These are phyloP conservation scores for Fusarium sp. DNA, from an alignment of 2,329 filamentous ascomycete genomes.

Conservation along the genomic window DNA sequence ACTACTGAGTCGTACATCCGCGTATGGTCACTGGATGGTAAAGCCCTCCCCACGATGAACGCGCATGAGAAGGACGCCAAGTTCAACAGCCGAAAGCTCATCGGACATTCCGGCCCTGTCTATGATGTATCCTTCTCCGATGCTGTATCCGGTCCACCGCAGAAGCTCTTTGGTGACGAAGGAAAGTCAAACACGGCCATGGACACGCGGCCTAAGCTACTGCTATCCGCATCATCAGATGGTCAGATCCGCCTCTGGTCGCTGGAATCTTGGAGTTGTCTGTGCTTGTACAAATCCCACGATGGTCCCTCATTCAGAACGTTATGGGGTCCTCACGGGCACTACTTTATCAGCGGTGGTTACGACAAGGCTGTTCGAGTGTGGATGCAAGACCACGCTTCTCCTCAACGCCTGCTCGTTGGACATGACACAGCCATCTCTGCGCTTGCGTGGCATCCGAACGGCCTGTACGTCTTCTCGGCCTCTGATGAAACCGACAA, in stretches of 20 bases:
- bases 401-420: slow-evolving; percentile 86
- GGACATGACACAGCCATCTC: slow-evolving; percentile 96
- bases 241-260: slow-evolving; percentile 93
- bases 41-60: slow-evolving; percentile 77
- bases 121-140: slow-evolving; percentile 90
- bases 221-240: slow-evolving; percentile 90
- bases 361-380: slow-evolving; percentile 91
- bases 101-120: slow-evolving; percentile 91
- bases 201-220: slow-evolving; percentile 74
- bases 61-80: slow-evolving; percentile 69
- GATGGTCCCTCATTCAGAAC: slow-evolving; percentile 90
- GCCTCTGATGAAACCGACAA: slow-evolving; percentile 87
- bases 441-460: slow-evolving; percentile 92
- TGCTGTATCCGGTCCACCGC: slow-evolving; percentile 68
- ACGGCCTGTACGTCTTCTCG: slow-evolving; percentile 93
- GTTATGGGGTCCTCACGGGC: slow-evolving; percentile 90
- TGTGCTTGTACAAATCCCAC: slow-evolving; percentile 95
- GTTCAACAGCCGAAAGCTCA: slow-evolving; percentile 76
- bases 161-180: slow-evolving; percentile 64
- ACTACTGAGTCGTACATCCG: slow-evolving; percentile 96
- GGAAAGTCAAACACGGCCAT: slow-evolving; percentile 57
- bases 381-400: slow-evolving; percentile 94
- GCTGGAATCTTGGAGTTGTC: slow-evolving; percentile 88
- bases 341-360: slow-evolving; percentile 91
- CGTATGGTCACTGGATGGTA: slow-evolving; percentile 91